A percentile compares a stretch with the other conserved stretches of the same genome.
phyloP scores from a whole-genome alignment of 2,329 filamentous ascomycete genomes.

The Chalaropsis ovoidea region DNA sequence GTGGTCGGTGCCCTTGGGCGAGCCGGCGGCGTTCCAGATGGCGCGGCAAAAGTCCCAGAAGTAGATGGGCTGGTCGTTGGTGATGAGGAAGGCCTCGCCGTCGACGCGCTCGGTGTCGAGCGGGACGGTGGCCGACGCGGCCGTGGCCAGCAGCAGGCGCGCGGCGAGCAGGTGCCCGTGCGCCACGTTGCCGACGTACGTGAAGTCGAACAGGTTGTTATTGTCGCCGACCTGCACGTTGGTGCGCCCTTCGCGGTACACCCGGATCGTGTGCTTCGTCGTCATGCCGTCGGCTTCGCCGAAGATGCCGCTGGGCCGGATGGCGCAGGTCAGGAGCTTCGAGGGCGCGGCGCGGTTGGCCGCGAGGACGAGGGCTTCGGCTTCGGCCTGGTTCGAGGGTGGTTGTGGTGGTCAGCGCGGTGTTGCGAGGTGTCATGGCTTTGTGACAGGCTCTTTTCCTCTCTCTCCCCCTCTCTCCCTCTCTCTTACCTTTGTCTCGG shows the following conservation, averaged over 20 bases:
- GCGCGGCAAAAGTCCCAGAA: conserved; percentile 82
- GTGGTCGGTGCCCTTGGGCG: conserved; percentile 41
- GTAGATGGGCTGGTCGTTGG: conserved; percentile 78
- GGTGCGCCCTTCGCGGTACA: conserved; percentile 58
- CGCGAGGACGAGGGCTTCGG: conserved; percentile 68
- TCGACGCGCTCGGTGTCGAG: conserved; percentile 64
- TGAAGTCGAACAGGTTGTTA: conserved; percentile 54
- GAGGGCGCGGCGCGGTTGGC: conserved; percentile 54
- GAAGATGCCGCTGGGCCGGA: conserved; percentile 83
- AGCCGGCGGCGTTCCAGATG: conserved; percentile 59
- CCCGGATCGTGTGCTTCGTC: conserved; percentile 62
- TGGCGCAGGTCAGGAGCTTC: conserved; percentile 62
- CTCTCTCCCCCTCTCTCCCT: background rate
- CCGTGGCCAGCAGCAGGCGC: conserved; percentile 51
- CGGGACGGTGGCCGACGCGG: conserved; percentile 45
- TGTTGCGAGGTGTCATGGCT: background rate
- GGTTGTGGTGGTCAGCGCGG: background rate
- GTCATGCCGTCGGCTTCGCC: conserved; percentile 77
- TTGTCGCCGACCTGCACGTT: conserved; percentile 69
- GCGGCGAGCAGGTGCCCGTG: conserved; percentile 76
- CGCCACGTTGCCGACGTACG: conserved; percentile 53
- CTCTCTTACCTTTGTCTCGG: conserved; percentile 65
- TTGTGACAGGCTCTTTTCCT: no score
- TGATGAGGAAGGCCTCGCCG: conserved; percentile 82
- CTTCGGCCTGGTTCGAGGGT: conserved; percentile 49